Conservation (phyloP, 257 asterid genomes). For the Jacaranda mimosifolia region DNA sequence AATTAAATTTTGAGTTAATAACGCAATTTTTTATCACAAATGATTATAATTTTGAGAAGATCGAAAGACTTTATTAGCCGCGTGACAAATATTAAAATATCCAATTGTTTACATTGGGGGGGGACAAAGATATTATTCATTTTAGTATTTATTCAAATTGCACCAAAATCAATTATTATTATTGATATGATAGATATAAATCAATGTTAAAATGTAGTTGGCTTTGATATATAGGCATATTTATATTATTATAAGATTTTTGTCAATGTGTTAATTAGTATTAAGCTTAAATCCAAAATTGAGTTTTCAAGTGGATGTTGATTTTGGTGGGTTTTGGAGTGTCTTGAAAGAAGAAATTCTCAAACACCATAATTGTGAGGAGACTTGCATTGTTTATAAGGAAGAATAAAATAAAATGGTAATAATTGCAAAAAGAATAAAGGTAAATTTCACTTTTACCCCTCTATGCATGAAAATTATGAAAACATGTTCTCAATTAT, state of each 20-base stretch:
- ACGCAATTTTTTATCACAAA: too few relatives aligned
- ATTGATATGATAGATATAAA: background rate
- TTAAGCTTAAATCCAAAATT: background rate
- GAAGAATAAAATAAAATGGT: background rate
- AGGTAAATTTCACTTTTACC: too few relatives aligned
- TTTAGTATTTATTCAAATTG: background rate
- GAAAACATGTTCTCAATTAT: too few relatives aligned
- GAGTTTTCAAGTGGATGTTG: background rate
- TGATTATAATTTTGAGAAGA: too few relatives aligned
- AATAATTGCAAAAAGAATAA: background rate
- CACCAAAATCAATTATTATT: background rate
- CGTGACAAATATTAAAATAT: background rate
- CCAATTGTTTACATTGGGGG: background rate
- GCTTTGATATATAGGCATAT: background rate
- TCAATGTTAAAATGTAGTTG: background rate
- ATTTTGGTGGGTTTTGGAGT: constrained; percentile 26
- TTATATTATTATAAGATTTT: background rate
- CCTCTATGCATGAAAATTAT: too few relatives aligned
- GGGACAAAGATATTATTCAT: too few relatives aligned
- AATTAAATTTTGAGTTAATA: too few relatives aligned
- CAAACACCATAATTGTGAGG: constrained; percentile 23
- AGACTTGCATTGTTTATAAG: background rate
- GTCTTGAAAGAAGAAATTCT: constrained; percentile 11
- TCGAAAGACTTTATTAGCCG: background rate
- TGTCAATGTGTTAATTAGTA: background rate